Percentiles rank a stretch among this genome's conserved stretches.
These are phyloP conservation scores for Candida manassasensis DNA, from an alignment of 805 yeast genomes.

Conservation along the genomic window DNA sequence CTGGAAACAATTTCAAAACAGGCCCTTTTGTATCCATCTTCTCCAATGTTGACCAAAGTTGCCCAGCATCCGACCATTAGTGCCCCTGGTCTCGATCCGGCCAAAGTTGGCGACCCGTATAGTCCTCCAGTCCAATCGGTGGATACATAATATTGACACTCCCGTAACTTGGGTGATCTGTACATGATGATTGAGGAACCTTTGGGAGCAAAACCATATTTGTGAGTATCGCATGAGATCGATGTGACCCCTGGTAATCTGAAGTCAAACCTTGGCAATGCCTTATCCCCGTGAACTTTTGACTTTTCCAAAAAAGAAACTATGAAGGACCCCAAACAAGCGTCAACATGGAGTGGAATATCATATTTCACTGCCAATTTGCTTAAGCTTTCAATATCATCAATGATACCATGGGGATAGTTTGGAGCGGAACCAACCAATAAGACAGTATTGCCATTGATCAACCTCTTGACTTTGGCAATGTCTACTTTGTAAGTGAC, in stretches of 20 bases:
- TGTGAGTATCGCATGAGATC: conserved; percentile 98
- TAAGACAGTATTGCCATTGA: conserved; percentile 76
- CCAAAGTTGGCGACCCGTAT: conserved; percentile 93
- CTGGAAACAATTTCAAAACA: conserved; percentile 65
- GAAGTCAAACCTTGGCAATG: conserved; percentile 69
- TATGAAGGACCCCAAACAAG: conserved; percentile 90
- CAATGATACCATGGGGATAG: conserved; percentile 94
- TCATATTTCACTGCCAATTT: conserved; percentile 55
- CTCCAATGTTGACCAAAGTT: conserved; percentile 76
- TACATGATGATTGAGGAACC: conserved; percentile 94
- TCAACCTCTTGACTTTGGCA: conserved; percentile 53
- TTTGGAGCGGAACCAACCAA: conserved; percentile 94
- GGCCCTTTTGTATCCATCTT: conserved; percentile 68
- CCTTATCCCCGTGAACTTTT: conserved; percentile 39
- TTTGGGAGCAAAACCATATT: conserved; percentile 97
- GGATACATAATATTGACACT: conserved; percentile 77
- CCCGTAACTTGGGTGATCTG: conserved; percentile 60
- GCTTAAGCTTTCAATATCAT: conserved; percentile 74
- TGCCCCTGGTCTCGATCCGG: conserved; percentile 97
- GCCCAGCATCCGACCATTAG: conserved; percentile 99
- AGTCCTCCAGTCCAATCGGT: conserved; percentile 92
- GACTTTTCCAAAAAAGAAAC: conserved; percentile 73
- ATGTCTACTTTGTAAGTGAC: conserved; percentile 64
- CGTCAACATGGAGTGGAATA: conserved; percentile 93
- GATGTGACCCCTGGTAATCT: conserved; percentile 88